A percentile compares a stretch with the other conserved stretches of the same genome.
These are phyloP conservation scores for Starmerella tilneyi DNA, from an alignment of 805 yeast species.

Conservation along the genomic window DNA sequence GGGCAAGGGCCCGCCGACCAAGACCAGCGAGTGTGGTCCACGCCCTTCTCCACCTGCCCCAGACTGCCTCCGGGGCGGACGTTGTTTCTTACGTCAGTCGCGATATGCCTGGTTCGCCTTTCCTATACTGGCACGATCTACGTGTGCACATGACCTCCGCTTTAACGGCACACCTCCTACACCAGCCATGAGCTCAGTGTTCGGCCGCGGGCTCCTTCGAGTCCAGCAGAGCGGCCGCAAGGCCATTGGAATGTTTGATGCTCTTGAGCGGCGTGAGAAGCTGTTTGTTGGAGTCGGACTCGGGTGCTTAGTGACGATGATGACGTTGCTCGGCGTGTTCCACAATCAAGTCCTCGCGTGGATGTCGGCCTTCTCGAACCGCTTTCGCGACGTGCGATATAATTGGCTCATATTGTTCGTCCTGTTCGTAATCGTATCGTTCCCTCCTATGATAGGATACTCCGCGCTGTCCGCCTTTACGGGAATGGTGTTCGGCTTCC, in stretches of 20 bases:
- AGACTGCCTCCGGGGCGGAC: too few relatives aligned
- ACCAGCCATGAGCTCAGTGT: conserved; percentile 3
- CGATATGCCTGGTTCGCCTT: too few relatives aligned
- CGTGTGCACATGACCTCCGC: not conserved
- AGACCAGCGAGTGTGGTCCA: too few relatives aligned
- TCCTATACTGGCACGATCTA: too few relatives aligned
- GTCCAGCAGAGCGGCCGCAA: conserved; percentile 4
- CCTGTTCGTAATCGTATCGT: conserved; percentile 56
- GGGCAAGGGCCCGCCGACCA: too few relatives aligned
- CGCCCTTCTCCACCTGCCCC: too few relatives aligned
- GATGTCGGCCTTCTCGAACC: conserved; percentile 28
- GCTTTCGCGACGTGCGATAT: conserved; percentile 28
- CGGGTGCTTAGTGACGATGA: conserved; percentile 19
- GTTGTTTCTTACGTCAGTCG: too few relatives aligned
- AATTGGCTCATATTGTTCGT: conserved; percentile 38
- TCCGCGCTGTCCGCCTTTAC: conserved; percentile 52
- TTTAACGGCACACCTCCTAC: not conserved
- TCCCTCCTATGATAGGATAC: conserved; percentile 87
- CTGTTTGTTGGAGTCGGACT: conserved; percentile 20
- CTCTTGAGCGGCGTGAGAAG: conserved; percentile 23
- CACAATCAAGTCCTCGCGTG: conserved; percentile 30
- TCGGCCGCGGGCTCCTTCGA: not conserved
- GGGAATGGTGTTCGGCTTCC: conserved; percentile 78
- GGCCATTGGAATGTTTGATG: conserved; percentile 17
- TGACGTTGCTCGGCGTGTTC: conserved; percentile 29